phyloP scores from a whole-genome alignment of 768 basidiomycete species.

The Lenzites betulinus region DNA sequence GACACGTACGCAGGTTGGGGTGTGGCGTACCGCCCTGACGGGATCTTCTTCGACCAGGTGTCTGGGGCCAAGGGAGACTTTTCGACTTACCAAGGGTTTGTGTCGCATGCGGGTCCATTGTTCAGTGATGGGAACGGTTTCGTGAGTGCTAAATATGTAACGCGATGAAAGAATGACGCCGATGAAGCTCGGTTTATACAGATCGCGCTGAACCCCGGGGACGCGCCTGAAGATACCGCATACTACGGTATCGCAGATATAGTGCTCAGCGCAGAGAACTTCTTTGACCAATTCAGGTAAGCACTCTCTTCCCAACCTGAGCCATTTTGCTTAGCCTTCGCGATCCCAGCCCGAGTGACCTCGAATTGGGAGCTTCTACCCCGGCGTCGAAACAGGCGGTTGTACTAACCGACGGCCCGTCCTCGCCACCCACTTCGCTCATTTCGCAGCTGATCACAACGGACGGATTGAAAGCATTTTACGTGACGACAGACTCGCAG shows the following conservation, averaged over 20 bases:
- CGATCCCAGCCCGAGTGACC: conserved; percentile 25
- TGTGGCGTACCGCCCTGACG: conserved; percentile 32
- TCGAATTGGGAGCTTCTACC: conserved; percentile 20
- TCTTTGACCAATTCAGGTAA: conserved; percentile 33
- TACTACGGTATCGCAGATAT: conserved; percentile 36
- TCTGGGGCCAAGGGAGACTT: conserved; percentile 22
- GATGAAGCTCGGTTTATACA: conserved; percentile 7
- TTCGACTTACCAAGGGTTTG: conserved; percentile 29
- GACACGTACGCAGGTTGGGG: conserved; percentile 36
- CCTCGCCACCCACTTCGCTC: conserved; percentile 26
- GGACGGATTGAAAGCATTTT: conserved; percentile 31
- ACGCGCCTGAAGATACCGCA: conserved; percentile 14
- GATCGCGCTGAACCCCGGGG: conserved; percentile 36
- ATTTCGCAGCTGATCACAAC: conserved; percentile 28
- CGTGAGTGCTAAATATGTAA: conserved; percentile 8
- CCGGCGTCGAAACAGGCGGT: conserved; percentile 34
- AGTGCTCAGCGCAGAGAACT: conserved; percentile 34
- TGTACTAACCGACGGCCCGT: conserved; percentile 36
- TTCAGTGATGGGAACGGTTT: conserved; percentile 22
- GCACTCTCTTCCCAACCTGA: background rate
- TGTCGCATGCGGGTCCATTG: conserved; percentile 18
- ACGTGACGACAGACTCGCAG: conserved; percentile 34
- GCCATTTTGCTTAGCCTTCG: no score
- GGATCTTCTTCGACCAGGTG: conserved; percentile 42
- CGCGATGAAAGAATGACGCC: background rate